phyloP scores from a whole-genome alignment of 306 rosid genomes.

The Quercus robur region DNA sequence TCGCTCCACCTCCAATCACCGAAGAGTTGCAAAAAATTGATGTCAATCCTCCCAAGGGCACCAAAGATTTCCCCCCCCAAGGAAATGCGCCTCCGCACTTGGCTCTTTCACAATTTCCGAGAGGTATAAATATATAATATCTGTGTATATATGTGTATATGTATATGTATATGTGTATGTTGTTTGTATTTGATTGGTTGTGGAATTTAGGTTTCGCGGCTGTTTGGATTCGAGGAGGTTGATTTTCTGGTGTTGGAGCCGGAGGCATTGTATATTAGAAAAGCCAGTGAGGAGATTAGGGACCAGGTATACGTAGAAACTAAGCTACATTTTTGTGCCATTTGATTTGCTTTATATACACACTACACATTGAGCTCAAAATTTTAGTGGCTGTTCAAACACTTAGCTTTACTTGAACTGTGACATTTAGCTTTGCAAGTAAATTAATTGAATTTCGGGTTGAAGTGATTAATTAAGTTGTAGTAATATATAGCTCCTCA shows the following conservation, averaged over 20 bases:
- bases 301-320: constrained; percentile 57
- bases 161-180: too few species aligned
- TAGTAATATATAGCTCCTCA: too few species aligned
- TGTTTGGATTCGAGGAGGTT: constrained; percentile 85
- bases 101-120: constrained; percentile 85
- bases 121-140: constrained; percentile 38
- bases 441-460: background rate
- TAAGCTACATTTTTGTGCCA: background rate
- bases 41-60: constrained; percentile 89
- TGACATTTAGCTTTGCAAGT: background rate
- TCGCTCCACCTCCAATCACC: constrained; percentile 43
- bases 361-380: background rate
- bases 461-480: background rate
- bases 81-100: constrained; percentile 80
- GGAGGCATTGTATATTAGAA: constrained; percentile 79
- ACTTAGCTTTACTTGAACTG: background rate
- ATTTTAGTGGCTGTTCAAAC: background rate
- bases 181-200: background rate
- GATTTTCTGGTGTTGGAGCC: constrained; percentile 94
- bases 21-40: constrained; percentile 64
- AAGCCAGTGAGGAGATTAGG: constrained; percentile 95
- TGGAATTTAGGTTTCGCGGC: constrained; percentile 54
- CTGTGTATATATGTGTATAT: background rate
- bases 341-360: background rate
- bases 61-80: constrained; percentile 89